Percentiles rank a stretch among this genome's conserved stretches.
Conservation (phyloP, 192 early-diverging fungal genomes). For the Coemansia sp. region DNA sequence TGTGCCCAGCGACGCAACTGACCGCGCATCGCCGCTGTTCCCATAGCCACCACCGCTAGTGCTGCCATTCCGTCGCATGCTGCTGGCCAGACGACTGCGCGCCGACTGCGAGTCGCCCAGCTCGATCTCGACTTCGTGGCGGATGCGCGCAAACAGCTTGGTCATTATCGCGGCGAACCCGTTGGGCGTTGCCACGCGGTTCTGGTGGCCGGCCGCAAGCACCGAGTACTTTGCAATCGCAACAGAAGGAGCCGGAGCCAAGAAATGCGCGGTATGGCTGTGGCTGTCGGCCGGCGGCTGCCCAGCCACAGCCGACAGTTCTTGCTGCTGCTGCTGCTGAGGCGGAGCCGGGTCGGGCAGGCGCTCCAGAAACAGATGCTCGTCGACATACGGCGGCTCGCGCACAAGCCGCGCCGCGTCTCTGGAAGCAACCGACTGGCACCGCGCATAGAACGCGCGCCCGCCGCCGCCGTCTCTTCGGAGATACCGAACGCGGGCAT, state of each 20-base stretch:
- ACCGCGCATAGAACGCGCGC: conserved; percentile 38
- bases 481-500: conserved; percentile 39
- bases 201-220: conserved; percentile 5
- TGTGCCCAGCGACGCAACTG: conserved; percentile 19
- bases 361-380: conserved; percentile 19
- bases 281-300: background rate
- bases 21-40: conserved; percentile 15
- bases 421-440: conserved; percentile 26
- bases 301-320: background rate
- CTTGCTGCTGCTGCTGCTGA: background rate
- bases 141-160: conserved; percentile 32
- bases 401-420: conserved; percentile 19
- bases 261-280: background rate
- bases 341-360: conserved; percentile 7
- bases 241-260: background rate
- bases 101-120: conserved; percentile 19
- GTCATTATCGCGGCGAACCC: conserved; percentile 25
- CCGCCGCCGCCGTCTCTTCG: conserved; percentile 17
- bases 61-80: conserved; percentile 5
- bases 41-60: conserved; percentile 6
- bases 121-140: conserved; percentile 24
- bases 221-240: conserved; percentile 40
- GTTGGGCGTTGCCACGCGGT: conserved; percentile 20
- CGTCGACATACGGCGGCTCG: conserved; percentile 1
- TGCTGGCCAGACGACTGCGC: conserved; percentile 5